Evolutionary conservation across 352 stramenopile genomes (phyloP).

Genomic region (Phytophthora nicotianae): DNA sequence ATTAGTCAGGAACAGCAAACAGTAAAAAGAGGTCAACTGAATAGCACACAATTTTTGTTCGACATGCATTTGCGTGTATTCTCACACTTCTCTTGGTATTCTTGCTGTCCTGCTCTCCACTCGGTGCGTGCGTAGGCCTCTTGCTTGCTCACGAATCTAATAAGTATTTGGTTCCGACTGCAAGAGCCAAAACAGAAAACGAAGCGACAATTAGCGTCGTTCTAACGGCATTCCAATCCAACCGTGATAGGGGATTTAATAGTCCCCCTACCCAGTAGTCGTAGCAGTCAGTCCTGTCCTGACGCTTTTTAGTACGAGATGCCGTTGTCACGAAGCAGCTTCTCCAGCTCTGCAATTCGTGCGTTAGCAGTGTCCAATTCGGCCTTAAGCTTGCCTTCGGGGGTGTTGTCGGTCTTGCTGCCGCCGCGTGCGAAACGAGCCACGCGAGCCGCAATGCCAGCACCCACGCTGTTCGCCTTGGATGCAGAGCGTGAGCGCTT

Average conservation of each 20-base stretch:
- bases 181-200: slow-evolving; percentile 50
- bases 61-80: slow-evolving; percentile 49
- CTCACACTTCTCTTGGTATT: slow-evolving; percentile 45
- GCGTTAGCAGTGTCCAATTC: slow-evolving; percentile 82
- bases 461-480: slow-evolving; percentile 44
- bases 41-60: slow-evolving; percentile 22
- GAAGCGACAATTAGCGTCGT: slow-evolving; percentile 34
- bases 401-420: slow-evolving; percentile 45
- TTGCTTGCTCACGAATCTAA: slow-evolving; percentile 59
- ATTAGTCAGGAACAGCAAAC: slow-evolving; percentile 10
- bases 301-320: slow-evolving; percentile 76
- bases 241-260: slow-evolving; percentile 31
- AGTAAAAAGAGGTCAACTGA: slow-evolving; percentile 17
- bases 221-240: slow-evolving; percentile 37
- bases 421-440: slow-evolving; percentile 49
- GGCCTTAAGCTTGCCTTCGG: slow-evolving; percentile 72
- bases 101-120: slow-evolving; percentile 38
- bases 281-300: slow-evolving; percentile 27
- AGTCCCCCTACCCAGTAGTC: slow-evolving; percentile 30
- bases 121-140: slow-evolving; percentile 42
- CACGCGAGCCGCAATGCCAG: slow-evolving; percentile 48
- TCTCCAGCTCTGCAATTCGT: slow-evolving; percentile 86
- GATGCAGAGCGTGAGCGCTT: slow-evolving; percentile 68
- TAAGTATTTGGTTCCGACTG: slow-evolving; percentile 56
- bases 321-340: slow-evolving; percentile 74